A percentile compares a stretch with the other conserved stretches of the same genome.
phyloP scores from a whole-genome alignment of 352 stramenopile genomes.

The Phytophthora pinifolia region DNA sequence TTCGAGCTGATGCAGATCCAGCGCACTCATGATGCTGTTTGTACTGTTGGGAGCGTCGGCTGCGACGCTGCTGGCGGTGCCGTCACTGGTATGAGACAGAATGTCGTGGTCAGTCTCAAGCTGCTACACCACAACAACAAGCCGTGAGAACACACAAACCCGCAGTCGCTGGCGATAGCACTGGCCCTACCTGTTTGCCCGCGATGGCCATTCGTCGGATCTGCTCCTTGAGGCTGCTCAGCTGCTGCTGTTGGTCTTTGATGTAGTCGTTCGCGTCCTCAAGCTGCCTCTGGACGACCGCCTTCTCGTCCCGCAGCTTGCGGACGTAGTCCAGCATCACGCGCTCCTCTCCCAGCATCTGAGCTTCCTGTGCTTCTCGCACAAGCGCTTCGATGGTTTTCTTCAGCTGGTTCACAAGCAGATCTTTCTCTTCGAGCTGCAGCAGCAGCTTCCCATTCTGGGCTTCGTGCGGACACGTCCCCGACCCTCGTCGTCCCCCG shows the following conservation, averaged over 20 bases:
- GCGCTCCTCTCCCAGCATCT: constrained; percentile 77
- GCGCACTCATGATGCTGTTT: constrained; percentile 21
- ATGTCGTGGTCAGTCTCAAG: constrained; percentile 36
- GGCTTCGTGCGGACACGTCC: constrained; percentile 25
- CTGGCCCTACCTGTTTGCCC: constrained; percentile 32
- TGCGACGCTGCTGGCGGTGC: constrained; percentile 17
- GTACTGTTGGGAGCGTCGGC: constrained; percentile 23
- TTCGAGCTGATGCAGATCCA: constrained; percentile 21
- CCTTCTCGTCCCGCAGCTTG: constrained; percentile 80
- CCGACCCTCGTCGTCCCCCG: constrained; percentile 11
- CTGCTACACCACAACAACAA: constrained; percentile 29
- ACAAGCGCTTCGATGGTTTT: constrained; percentile 79
- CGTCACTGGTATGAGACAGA: constrained; percentile 40
- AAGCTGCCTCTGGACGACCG: constrained; percentile 57
- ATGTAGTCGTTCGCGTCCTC: constrained; percentile 82
- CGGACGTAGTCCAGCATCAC: constrained; percentile 85
- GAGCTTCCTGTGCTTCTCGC: constrained; percentile 69
- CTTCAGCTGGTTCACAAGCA: constrained; percentile 79
- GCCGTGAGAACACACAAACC: constrained; percentile 23
- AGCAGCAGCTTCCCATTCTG: constrained; percentile 41
- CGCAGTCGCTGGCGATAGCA: neutral
- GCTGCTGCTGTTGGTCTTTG: constrained; percentile 68
- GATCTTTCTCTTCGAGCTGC: constrained; percentile 83
- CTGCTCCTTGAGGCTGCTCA: constrained; percentile 75
- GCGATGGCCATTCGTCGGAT: constrained; percentile 47